A percentile compares a stretch with the other conserved stretches of the same genome.
These are phyloP conservation scores for Cyberlindnera xylosilytica DNA, from an alignment of 805 yeast species.

Conservation along the genomic window DNA sequence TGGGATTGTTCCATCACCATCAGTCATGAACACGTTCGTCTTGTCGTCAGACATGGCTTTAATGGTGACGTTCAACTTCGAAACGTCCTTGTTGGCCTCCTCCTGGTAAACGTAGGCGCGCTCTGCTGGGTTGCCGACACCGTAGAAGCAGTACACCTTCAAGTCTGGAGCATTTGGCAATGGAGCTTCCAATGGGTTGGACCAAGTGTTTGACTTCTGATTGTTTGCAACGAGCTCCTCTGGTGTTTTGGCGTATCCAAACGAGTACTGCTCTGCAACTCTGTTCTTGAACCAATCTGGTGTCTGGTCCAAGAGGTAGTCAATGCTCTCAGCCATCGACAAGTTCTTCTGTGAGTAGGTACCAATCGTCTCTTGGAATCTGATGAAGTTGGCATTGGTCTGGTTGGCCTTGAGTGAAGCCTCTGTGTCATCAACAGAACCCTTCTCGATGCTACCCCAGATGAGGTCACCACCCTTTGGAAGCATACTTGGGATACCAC, in stretches of 20 bases:
- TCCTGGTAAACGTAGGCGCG: slow-evolving; percentile 85
- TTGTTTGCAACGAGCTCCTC: slow-evolving; percentile 64
- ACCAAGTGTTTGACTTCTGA: slow-evolving; percentile 77
- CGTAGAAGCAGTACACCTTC: slow-evolving; percentile 87
- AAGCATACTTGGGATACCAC: slow-evolving; percentile 93
- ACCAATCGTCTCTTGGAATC: slow-evolving; percentile 50
- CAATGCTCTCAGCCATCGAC: slow-evolving; percentile 66
- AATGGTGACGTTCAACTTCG: slow-evolving; percentile 67
- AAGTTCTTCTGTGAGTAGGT: slow-evolving; percentile 46
- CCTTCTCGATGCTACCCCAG: slow-evolving; percentile 70
- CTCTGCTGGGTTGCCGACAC: slow-evolving; percentile 96
- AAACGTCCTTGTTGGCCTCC: slow-evolving; percentile 47
- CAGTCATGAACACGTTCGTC: slow-evolving; percentile 74
- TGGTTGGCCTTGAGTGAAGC: slow-evolving; percentile 28
- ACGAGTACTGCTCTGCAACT: slow-evolving; percentile 69
- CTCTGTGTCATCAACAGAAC: slow-evolving; percentile 65
- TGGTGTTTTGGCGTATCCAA: slow-evolving; percentile 63
- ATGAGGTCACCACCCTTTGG: slow-evolving; percentile 92
- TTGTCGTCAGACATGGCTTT: slow-evolving; percentile 54
- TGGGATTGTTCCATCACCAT: slow-evolving; percentile 96
- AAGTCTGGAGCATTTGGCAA: slow-evolving; percentile 92
- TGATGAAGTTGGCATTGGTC: slow-evolving; percentile 71
- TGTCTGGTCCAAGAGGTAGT: slow-evolving; percentile 56
- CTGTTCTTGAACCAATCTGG: slow-evolving; percentile 77
- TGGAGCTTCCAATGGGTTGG: slow-evolving; percentile 90